Evolutionary conservation across 2,329 filamentous ascomycete genomes (phyloP), one percentile per base, ranked within the genome.

Genomic region (Xylariaceae sp.): DNA sequence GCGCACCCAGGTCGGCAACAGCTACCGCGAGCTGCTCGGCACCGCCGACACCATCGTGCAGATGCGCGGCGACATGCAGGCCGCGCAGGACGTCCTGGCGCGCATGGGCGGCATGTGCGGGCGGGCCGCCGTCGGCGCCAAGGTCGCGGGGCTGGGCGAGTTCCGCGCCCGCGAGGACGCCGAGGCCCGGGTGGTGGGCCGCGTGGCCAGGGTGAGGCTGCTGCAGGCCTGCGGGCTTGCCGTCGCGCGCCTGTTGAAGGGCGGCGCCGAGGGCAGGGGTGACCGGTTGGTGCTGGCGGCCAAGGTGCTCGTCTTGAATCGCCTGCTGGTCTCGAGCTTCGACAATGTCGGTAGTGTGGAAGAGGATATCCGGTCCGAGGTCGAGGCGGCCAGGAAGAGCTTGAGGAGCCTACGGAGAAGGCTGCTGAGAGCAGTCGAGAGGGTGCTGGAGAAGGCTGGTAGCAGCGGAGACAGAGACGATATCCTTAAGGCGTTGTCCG

Each of bases 21-120:
- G 83, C 68, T 98, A 98, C 74, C 89, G 93, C 64, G 91, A 95
- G 67, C 85, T 98, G 7, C 85, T 98, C 21, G 90, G 90, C 50
- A 97, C 93, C 0, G 93, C 93, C 52, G 93, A 97, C 75, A 88
- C 88, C n/a, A 98, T 98, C 64, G 89, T 97, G 52, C 83, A 87
- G 58, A 96, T 98, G 91, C 89, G 91, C 64, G 75, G 75, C 40
- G 87, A 93, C 70, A 93, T 95, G 76, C 83, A 88, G 58, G 77
- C 79, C 12, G 88, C 91, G 16, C 91, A 96, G 73, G 77, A 80
- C 4, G 83, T 87, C 40, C 80, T 98, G 49, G 83, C 83, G 16
- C 80, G 81, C 56, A 88, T 96, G 76, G 90, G 91, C 44, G 83
- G 84, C 42, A 84, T 85, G 54, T 97, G 93, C 74, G 92, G 93